Conservation (phyloP, 306 rosid genomes). For the Biancaea sappan region DNA sequence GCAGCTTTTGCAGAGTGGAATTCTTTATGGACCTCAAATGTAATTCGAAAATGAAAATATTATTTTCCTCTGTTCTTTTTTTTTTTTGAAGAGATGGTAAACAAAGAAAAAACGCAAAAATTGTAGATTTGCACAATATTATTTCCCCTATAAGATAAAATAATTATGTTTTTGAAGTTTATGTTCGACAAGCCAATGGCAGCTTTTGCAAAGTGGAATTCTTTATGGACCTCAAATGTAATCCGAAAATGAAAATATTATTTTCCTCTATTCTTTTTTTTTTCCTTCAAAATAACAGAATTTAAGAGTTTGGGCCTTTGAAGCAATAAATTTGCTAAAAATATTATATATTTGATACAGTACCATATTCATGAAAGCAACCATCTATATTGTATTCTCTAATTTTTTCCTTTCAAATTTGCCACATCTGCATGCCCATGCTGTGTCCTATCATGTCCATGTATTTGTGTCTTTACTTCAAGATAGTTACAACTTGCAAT, state of each 20-base stretch:
- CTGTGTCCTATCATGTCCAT: background rate
- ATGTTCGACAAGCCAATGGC: background rate
- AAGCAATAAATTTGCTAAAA: no score
- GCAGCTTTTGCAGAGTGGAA: background rate
- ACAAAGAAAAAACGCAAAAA: conserved; percentile 1
- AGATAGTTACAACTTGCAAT: background rate
- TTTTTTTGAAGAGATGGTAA: background rate
- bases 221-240: background rate
- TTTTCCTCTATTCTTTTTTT: no score
- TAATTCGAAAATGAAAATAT: no score
- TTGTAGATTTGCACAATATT: background rate
- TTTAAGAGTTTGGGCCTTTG: no score
- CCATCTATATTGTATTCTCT: background rate
- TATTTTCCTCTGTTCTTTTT: no score
- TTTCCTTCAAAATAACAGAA: background rate
- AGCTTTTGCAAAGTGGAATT: background rate
- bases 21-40: background rate
- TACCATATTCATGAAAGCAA: background rate
- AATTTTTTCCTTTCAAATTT: background rate
- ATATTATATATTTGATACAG: background rate
- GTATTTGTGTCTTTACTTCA: conserved; percentile 9
- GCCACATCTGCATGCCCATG: conserved; percentile 8
- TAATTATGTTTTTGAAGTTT: background rate
- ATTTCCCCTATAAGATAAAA: background rate
- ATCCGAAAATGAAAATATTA: no score